Evolutionary conservation across 352 stramenopile genomes (phyloP), one percentile per base, ranked within the genome.

Genomic region (Pythium aristosporum): DNA sequence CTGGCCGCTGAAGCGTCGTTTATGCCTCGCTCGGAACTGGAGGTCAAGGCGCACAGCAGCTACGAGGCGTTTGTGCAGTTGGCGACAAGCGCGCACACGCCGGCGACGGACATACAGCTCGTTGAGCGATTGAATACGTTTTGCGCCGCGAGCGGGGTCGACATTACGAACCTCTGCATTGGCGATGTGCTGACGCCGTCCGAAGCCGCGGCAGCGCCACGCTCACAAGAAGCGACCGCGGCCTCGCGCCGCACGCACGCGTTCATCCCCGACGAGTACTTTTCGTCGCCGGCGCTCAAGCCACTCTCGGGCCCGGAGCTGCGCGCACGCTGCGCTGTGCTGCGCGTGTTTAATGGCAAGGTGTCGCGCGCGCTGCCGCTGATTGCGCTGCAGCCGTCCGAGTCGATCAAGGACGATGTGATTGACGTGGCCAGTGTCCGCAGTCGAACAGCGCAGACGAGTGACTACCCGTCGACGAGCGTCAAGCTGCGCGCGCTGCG

Each of bases 281-380:
- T 91, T 34, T 87, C 83, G 9, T 83, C 81, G 0, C 82, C 82
- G 25, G 74, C 77, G 25, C 61, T 94, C 15, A 89, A 91, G 61
- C 48, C 58, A 10, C 67, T 94, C 20, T 70, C 67, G n/a, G 79
- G 84, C 0, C 72, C 83, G 1, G 76, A 85, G 58, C 75, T 99
- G 37, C 85, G 98, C 61, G 94, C 91, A 28, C 77, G 96, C 15
- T 91, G 95, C 67, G 85, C 93, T 1, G 76, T 99, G 46, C 74
- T 99, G 57, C 83, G 94, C 1, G 83, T 98, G 15, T 71, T 98
- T n/a, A 91, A 98, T 70, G 82, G 83, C 47, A 98, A 98, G 62
- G 79, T 97, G 18, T 62, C 82, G 30, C 85, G 89, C 9, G 84
- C 89, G 13, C 74, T 97, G 21, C 90, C 92, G 10, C 70, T 96